These are phyloP conservation scores for Trichoderma sp. DNA, from an alignment of 2,329 filamentous ascomycete genomes.

Conservation along the genomic window DNA sequence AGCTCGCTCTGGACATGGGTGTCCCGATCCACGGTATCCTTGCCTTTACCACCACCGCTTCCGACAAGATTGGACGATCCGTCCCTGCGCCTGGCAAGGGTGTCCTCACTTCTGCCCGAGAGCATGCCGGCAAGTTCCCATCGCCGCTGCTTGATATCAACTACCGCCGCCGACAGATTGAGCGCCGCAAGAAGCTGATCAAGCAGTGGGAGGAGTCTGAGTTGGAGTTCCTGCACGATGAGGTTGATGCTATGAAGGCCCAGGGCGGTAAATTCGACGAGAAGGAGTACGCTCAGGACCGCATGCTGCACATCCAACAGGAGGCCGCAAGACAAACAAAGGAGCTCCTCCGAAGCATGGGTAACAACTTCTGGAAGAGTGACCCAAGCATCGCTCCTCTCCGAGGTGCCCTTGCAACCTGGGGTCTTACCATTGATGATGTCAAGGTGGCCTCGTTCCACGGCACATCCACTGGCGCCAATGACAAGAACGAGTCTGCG, in stretches of 20 bases:
- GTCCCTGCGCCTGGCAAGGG: conserved; percentile 95
- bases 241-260: conserved; percentile 85
- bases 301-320: conserved; percentile 79
- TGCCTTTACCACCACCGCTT: conserved; percentile 90
- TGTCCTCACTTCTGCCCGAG: conserved; percentile 91
- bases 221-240: conserved; percentile 86
- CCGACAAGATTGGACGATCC: conserved; percentile 97
- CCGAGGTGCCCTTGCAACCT: conserved; percentile 91
- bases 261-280: conserved; percentile 73
- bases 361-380: conserved; percentile 99
- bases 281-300: conserved; percentile 80
- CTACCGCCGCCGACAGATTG: conserved; percentile 92
- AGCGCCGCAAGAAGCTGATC: conserved; percentile 90
- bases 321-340: conserved; percentile 86
- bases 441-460: conserved; percentile 96
- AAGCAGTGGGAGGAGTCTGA: conserved; percentile 96
- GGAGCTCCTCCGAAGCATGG: conserved; percentile 86
- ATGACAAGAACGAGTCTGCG: conserved; percentile 99
- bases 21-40: conserved; percentile 95
- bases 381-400: conserved; percentile 91
- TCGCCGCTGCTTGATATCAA: conserved; percentile 96
- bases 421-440: conserved; percentile 97
- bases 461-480: conserved; percentile 95
- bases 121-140: conserved; percentile 86
- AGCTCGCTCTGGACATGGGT: conserved; percentile 95